Conservation (phyloP, 225 moss, liverwort and hornwort species). For the Bryum argenteum region DNA sequence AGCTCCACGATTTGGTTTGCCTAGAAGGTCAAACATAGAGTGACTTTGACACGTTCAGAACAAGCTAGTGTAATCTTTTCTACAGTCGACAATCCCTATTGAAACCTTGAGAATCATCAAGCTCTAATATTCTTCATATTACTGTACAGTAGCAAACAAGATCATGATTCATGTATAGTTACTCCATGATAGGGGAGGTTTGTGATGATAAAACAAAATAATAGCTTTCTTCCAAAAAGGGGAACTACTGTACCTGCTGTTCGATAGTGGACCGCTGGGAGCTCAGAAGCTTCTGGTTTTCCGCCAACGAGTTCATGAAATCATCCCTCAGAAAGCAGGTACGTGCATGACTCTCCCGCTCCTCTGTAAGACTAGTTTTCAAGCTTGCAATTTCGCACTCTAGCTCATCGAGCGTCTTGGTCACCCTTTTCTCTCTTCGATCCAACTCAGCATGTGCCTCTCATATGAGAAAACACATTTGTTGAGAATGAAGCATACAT, state of each 20-base stretch:
- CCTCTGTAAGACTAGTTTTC: constrained; percentile 49
- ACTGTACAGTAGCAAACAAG: too few species aligned
- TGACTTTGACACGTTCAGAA: constrained; percentile 3
- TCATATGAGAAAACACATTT: constrained; percentile 34
- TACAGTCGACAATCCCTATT: not conserved
- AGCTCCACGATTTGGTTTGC: constrained; percentile 53
- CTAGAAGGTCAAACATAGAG: constrained; percentile 31
- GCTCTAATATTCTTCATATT: too few species aligned
- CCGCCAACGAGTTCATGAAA: constrained; percentile 37
- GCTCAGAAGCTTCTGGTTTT: constrained; percentile 53
- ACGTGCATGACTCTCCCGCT: constrained; percentile 48
- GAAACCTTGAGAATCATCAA: too few species aligned
- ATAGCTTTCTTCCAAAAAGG: not conserved
- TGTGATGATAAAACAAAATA: not conserved
- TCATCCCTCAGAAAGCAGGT: constrained; percentile 46
- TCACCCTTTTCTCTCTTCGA: constrained; percentile 40
- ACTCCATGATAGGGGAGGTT: too few species aligned
- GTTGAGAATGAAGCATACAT: constrained; percentile 11
- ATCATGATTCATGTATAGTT: too few species aligned
- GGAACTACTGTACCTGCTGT: constrained; percentile 48
- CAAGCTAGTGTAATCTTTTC: constrained; percentile 3
- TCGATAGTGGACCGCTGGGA: constrained; percentile 45
- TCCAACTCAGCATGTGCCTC: constrained; percentile 49
- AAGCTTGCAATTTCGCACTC: constrained; percentile 48
- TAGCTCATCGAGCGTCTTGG: constrained; percentile 39